These are phyloP conservation scores for Aspergillus diversus DNA, from an alignment of 495 filamentous ascomycete genomes.

Conservation along the genomic window DNA sequence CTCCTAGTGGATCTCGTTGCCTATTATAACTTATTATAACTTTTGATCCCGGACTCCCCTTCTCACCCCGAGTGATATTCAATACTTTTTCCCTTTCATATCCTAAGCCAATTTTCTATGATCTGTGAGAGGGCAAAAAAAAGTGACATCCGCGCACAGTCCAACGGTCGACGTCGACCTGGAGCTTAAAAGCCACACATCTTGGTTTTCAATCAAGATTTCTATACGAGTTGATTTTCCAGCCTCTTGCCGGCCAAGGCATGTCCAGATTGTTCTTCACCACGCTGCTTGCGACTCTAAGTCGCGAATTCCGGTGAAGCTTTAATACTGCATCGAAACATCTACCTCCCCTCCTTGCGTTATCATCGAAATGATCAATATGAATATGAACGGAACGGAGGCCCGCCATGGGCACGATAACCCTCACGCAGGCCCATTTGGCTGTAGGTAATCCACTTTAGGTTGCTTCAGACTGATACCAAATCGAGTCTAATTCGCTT, in stretches of 20 bases:
- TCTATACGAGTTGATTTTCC: not conserved
- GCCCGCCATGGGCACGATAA: slow-evolving; percentile 35
- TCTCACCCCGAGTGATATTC: slow-evolving; percentile 1
- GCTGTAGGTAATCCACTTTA: slow-evolving; percentile 52
- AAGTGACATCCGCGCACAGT: slow-evolving; percentile 15
- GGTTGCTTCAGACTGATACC: not conserved
- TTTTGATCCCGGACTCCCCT: slow-evolving; percentile 7
- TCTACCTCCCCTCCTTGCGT: slow-evolving; percentile 10
- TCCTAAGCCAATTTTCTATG: not conserved
- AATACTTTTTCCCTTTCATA: not conserved
- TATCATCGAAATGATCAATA: slow-evolving; percentile 24
- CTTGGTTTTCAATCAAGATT: slow-evolving; percentile 1
- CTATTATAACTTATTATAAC: slow-evolving; percentile 14
- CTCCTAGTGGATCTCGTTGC: slow-evolving; percentile 13
- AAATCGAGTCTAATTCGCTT: slow-evolving; percentile 25
- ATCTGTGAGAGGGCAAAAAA: slow-evolving; percentile 2
- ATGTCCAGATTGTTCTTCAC: slow-evolving; percentile 35
- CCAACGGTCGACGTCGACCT: slow-evolving; percentile 23
- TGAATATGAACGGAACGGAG: slow-evolving; percentile 40
- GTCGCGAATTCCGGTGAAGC: slow-evolving; percentile 26
- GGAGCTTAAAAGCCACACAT: slow-evolving; percentile 10
- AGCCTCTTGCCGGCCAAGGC: slow-evolving; percentile 29
- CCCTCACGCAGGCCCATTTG: slow-evolving; percentile 55
- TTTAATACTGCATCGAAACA: slow-evolving; percentile 9
- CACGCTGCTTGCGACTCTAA: slow-evolving; percentile 33